Base-by-base conservation (phyloP, 2,329 filamentous ascomycete genomes). In the Hymenoscyphus fructigenus region DNA sequence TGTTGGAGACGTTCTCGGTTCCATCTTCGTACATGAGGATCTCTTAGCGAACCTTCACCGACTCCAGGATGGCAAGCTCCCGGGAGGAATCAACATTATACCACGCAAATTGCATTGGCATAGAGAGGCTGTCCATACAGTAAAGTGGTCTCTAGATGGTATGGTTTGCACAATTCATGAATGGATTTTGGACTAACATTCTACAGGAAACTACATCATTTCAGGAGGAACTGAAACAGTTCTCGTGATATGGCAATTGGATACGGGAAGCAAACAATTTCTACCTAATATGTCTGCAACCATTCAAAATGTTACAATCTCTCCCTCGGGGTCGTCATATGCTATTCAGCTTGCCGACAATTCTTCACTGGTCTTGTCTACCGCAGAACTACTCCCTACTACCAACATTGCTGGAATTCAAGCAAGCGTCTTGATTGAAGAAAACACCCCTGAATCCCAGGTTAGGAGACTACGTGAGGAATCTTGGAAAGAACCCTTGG, bases 131-230 rank as follows among this genome's bases (percentile, higher is more conserved):
- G 93, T 97, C 9, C 89, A 91, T 71, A 85, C 91, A 10, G 83
- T 97, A 65, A 96, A 95, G 77, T 98, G 93, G 91, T 97, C 95
- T 15, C 83, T 83, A 70, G 95, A 99, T 82, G 93, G 94, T 92
- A 84, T 75, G 82, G 70, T 67, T 67, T 44, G 59, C 34, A 15
- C 6, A 59, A 26, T 14, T 47, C 50, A 15, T 9, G 10, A 14
- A 29, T 29, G 12, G 36, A 20, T 6, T 56, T 60, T 36, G 67
- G 68, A 69, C 80, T 80, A 67, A 80, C 72, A 57, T 26, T 58
- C 50, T 59, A 15, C 70, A 95, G 91, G 92, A 60, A 93, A 97
- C 75, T 99, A 99, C 76, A 79, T 99, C 65, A 89, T 99, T 61
- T 98, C 95, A 64, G 95, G 95, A 74, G 95, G 95, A 36, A 87